phyloP scores from a whole-genome alignment of 2,329 filamentous ascomycete genomes.

The Hortaea sp. region DNA sequence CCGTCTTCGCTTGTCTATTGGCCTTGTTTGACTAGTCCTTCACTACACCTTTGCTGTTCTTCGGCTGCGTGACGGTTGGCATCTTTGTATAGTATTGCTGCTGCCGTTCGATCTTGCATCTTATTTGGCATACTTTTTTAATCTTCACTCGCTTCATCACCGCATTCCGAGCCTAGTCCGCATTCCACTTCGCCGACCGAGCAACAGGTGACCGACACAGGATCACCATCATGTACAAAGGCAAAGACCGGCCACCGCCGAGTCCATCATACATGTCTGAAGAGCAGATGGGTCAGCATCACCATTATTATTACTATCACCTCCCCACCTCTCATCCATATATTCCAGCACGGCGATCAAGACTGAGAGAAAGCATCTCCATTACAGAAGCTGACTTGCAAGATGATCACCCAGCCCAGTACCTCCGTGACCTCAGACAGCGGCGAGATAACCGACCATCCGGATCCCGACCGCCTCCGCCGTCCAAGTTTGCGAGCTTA shows the following conservation, averaged over 20 bases:
- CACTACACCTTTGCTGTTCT: too few relatives aligned
- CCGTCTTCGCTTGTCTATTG: too few relatives aligned
- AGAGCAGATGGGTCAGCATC: slow-evolving; percentile 22
- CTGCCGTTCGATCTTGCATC: too few relatives aligned
- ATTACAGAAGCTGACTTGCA: slow-evolving; percentile 15
- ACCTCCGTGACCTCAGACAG: slow-evolving; percentile 60
- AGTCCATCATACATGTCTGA: slow-evolving; percentile 20
- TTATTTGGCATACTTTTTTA: too few relatives aligned
- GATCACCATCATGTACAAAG: slow-evolving; percentile 3
- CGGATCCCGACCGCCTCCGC: slow-evolving; percentile 57
- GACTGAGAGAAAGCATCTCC: slow-evolving; percentile 12
- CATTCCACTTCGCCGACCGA: too few relatives aligned
- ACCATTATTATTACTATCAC: background rate
- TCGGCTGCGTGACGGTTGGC: too few relatives aligned
- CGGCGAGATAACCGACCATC: slow-evolving; percentile 56
- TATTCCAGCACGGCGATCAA: slow-evolving; percentile 13
- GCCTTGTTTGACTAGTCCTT: too few relatives aligned
- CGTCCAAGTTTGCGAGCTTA: slow-evolving; percentile 30
- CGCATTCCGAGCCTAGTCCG: too few relatives aligned
- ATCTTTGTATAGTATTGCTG: too few relatives aligned
- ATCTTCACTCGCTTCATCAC: too few relatives aligned
- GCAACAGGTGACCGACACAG: too few relatives aligned
- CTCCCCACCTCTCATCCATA: slow-evolving; percentile 3
- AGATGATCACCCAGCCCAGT: slow-evolving; percentile 45
- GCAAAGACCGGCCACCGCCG: slow-evolving; percentile 13